Evolutionary conservation across 2,329 filamentous ascomycete species (phyloP), one percentile per base, ranked within the genome.

Genomic region (Myriosclerotinia curreyana): DNA sequence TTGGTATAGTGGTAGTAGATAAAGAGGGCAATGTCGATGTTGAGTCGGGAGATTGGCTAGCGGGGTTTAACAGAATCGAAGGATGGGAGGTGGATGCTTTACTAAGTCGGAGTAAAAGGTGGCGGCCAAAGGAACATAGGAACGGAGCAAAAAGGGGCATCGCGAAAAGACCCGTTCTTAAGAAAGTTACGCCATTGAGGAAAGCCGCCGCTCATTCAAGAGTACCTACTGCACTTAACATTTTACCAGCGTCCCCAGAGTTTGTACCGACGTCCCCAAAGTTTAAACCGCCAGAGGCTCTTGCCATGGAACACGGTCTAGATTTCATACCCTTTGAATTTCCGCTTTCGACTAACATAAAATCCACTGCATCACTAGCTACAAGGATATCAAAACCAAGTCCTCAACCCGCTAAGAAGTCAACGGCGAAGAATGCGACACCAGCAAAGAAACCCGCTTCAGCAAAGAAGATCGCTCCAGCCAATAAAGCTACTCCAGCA

Each of bases 51-150:
- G 53, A 58, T n/a, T 63, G 61, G 61, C 48, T 63, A 22, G 52
- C 38, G 22, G 52, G 44, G 11, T 56, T 49, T 28, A 63, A 63
- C 11, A 46, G 22, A 20, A 63, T 63, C 20, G 61, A 63, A 44
- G 42, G 34, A n/a, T 63, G 61, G 61, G 61, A 63, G 49, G 44
- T 63, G 36, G 61, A 58, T 20, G 53, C 53, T 28, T 44, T 63
- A n/a, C 52, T 63, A 14, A 28, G 28, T 9, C 44, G n/a, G 42
- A 51, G n/a, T 22, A 48, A 48, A 38, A 63, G 36, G 25, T 38
- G 53, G 36, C 28, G 34, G 14, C 11, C 50, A 12, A 28, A 44
- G 12, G 34, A n/a, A 20, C 51, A 51, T 22, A 56, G 17, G 34
- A 59, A 44, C 42, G 25, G 34, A 3, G 44, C n/a, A 20, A 52